Evolutionary conservation across 23 red algal genomes (phyloP), one percentile per base, ranked within the genome.

Genomic region (Pyropia haitanensis): DNA sequence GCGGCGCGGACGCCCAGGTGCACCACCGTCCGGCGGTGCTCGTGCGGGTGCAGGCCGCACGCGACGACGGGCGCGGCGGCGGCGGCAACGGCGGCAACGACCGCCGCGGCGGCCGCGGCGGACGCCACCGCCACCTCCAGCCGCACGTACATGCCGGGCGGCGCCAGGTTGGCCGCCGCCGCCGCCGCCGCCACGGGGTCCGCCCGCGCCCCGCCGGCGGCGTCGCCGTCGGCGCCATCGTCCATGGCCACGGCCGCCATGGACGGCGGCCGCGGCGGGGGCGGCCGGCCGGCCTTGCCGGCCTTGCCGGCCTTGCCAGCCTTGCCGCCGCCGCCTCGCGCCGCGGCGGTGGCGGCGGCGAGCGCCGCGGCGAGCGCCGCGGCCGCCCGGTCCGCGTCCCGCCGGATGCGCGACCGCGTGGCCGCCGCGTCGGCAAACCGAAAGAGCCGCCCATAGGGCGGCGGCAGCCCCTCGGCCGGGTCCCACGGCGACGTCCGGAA

Each of bases 401-500:
- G n/a, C 26, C 19, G 73, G 15, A 39, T 6, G 17, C 25, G 56
- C 18, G 77, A 48, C 7, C 60, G 62, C 49, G 74, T 79, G 20
- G 73, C 73, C 22, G 62, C 34, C 15, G 90, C 63, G 58, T 97
- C 75, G 22, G 69, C 64, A 71, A 90, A 97, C 44, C 79, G 73
- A 59, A 87, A 81, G 27, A 97, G 44, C 13, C 55, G 44, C 2
- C 71, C 87, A 51, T 89, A 97, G 25, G 63, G 51, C 10, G 19
- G 52, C 18, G 93, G 83, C n/a, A 97, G 73, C 34, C 66, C 69
- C 55, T 87, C 78, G 25, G 86, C 79, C 32, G 93, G 54, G 76
- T 89, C 80, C 93, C 93, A 97, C 31, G 82, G 75, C 6, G 79
- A 77, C 14, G 85, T 97, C 2, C 85, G 73, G 20, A 90, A 80